phyloP scores from a whole-genome alignment of 257 asterid species.

The Osmanthus fragrans region DNA sequence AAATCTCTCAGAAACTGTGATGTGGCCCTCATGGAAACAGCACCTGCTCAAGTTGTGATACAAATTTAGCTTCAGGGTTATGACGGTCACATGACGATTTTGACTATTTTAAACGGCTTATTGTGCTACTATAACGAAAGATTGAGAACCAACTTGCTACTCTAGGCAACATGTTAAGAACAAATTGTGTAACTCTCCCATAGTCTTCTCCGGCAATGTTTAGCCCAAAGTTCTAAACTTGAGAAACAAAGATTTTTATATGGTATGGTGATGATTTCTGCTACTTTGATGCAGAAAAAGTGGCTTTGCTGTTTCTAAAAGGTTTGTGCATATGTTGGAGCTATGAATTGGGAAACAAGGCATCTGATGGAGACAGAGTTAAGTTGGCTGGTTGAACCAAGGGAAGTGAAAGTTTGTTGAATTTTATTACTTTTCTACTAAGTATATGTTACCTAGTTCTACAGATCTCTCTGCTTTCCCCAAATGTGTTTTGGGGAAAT shows the following conservation, averaged over 20 bases:
- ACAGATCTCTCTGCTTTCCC: neutral
- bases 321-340: neutral
- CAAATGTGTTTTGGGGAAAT: neutral
- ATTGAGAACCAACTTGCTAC: neutral
- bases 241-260: neutral
- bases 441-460: slow-evolving; percentile 2
- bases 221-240: too few relatives aligned
- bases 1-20: neutral
- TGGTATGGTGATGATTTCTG: neutral
- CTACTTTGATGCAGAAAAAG: slow-evolving; percentile 12
- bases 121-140: neutral
- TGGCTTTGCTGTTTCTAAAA: slow-evolving; percentile 20
- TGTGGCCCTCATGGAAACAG: too few relatives aligned
- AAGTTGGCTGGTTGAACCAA: neutral
- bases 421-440: neutral
- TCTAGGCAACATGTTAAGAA: neutral
- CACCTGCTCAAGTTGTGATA: neutral
- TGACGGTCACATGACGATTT: neutral
- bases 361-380: neutral
- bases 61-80: neutral
- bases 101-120: neutral
- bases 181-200: neutral
- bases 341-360: neutral
- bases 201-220: too few relatives aligned
- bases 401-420: neutral